phyloP scores from a whole-genome alignment of 73 alveolate species.

The Paramecium sexaurelia region DNA sequence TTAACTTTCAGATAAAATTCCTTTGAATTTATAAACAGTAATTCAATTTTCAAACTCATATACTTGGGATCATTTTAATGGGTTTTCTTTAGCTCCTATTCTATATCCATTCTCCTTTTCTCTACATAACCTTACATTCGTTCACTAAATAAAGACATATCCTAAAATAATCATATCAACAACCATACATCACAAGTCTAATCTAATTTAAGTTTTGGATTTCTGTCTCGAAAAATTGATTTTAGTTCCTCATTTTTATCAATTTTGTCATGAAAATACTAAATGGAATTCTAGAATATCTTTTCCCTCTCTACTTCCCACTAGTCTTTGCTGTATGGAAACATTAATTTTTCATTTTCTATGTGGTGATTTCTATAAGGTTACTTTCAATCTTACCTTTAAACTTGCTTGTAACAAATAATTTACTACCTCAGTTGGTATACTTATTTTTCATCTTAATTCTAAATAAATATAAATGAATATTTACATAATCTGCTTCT shows the following conservation, averaged over 20 bases:
- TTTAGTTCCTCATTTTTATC: constrained; percentile 69
- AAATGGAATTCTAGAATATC: constrained; percentile 47
- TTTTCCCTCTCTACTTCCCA: constrained; percentile 59
- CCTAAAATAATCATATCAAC: not conserved
- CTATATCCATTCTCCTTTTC: constrained; percentile 38
- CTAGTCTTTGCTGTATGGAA: constrained; percentile 51
- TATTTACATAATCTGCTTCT: constrained; percentile 57
- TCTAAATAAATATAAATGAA: constrained; percentile 42
- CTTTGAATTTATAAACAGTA: constrained; percentile 32
- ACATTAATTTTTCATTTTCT: constrained; percentile 63
- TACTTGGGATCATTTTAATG: constrained; percentile 33
- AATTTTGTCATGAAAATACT: constrained; percentile 60
- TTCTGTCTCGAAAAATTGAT: constrained; percentile 39
- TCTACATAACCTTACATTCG: constrained; percentile 43
- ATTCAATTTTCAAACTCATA: constrained; percentile 16
- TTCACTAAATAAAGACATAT: constrained; percentile 37
- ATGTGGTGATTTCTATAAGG: constrained; percentile 27
- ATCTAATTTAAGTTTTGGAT: constrained; percentile 43
- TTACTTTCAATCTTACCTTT: constrained; percentile 3
- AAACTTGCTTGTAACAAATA: constrained; percentile 56
- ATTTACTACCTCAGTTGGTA: constrained; percentile 45
- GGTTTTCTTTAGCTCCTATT: constrained; percentile 16
- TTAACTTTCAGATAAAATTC: constrained; percentile 14
- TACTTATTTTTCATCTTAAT: constrained; percentile 59
- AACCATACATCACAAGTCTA: constrained; percentile 21